Percentiles rank a stretch among this genome's conserved stretches.
Conservation (phyloP, 169 alveolate genomes). For the Babesia gibsoni region DNA sequence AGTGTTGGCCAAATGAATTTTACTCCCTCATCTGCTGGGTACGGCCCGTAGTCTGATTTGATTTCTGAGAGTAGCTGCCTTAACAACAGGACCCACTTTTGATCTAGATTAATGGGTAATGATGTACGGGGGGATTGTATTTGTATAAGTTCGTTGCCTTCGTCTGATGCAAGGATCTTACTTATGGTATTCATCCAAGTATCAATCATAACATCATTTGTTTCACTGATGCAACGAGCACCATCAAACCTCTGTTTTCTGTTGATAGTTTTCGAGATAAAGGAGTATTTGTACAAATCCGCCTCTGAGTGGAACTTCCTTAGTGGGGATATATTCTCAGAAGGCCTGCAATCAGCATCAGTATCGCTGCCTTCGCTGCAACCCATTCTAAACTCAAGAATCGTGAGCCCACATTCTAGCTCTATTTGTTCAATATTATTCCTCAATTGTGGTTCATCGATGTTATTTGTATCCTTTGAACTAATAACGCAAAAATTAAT, state of each 20-base stretch:
- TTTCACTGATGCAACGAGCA: background rate
- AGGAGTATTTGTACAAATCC: background rate
- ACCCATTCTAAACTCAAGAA: background rate
- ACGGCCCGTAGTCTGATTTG: background rate
- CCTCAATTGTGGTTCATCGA: background rate
- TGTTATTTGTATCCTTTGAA: background rate
- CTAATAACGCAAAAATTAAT: background rate
- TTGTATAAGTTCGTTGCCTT: constrained; percentile 1
- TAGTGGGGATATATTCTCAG: background rate
- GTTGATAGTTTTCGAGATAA: background rate
- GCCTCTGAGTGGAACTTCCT: constrained; percentile 13
- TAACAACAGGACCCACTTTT: constrained; percentile 25
- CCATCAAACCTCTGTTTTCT: background rate
- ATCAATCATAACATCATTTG: background rate
- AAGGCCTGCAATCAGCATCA: background rate
- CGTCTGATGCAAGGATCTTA: background rate
- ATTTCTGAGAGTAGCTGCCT: constrained; percentile 1
- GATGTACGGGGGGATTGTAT: constrained; percentile 16
- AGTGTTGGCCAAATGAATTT: constrained; percentile 43
- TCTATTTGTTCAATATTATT: background rate
- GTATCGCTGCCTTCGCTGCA: background rate
- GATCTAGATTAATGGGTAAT: constrained; percentile 8
- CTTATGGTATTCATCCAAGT: constrained; percentile 27
- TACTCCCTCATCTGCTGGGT: background rate
- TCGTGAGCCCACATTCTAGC: constrained; percentile 1